A percentile compares a stretch with the other conserved stretches of the same genome.
Conservation (phyloP, 75 land plant genomes). For the Sequoia sempervirens region DNA sequence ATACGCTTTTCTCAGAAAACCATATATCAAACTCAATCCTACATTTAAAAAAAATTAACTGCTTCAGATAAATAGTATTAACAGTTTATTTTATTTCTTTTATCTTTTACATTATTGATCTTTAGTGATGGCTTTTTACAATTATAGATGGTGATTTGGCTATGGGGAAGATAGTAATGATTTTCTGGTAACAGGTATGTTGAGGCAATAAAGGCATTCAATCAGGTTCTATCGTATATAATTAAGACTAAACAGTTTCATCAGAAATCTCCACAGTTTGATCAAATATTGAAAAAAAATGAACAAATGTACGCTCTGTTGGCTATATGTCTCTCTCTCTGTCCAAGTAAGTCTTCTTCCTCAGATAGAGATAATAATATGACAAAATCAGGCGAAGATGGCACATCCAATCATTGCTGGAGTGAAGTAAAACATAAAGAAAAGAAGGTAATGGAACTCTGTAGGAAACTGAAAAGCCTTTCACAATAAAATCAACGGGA, state of each 20-base stretch:
- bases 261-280: constrained; percentile 88
- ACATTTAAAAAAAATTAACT: background rate
- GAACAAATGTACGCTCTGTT: constrained; percentile 91
- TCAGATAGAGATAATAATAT: too few species aligned
- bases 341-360: too few species aligned
- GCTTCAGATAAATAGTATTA: background rate
- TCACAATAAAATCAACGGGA: too few species aligned
- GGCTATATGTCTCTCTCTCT: too few species aligned
- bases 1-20: background rate
- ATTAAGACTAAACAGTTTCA: constrained; percentile 85
- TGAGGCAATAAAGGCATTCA: constrained; percentile 85
- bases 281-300: constrained; percentile 92
- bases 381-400: too few species aligned
- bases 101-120: background rate
- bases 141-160: background rate
- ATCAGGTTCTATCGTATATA: constrained; percentile 83
- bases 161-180: background rate
- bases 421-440: too few species aligned
- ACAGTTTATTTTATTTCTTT: background rate
- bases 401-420: too few species aligned
- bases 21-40: background rate
- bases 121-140: background rate
- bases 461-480: too few species aligned
- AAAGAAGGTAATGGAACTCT: too few species aligned
- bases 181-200: constrained; percentile 51